Evolutionary conservation across 441 rosid species (phyloP).

Genomic region (Jatropha podagrica): DNA sequence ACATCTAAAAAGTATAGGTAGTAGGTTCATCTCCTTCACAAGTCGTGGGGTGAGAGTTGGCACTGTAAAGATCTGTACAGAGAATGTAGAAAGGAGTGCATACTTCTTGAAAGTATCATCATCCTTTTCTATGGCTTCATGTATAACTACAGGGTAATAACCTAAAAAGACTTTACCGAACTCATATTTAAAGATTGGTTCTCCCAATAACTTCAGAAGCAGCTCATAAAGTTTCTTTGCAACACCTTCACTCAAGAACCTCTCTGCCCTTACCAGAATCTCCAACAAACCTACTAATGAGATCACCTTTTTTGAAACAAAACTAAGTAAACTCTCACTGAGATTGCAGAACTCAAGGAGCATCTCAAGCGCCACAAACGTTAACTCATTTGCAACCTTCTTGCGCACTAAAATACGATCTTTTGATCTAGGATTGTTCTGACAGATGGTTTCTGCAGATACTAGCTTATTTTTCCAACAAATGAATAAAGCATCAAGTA

Average conservation of each 20-base stretch:
- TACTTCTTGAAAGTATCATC: conserved; percentile 49
- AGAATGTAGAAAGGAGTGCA: conserved; percentile 67
- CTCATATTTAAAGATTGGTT: conserved; percentile 86
- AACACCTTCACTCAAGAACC: conserved; percentile 53
- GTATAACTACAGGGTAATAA: conserved; percentile 75
- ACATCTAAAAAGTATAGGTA: conserved; percentile 74
- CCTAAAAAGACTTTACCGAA: conserved; percentile 83
- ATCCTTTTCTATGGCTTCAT: conserved; percentile 60
- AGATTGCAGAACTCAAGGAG: conserved; percentile 71
- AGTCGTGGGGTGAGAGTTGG: conserved; percentile 87
- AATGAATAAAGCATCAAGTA: conserved; percentile 69
- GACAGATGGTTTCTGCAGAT: conserved; percentile 40
- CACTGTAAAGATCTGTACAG: conserved; percentile 96
- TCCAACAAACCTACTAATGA: conserved; percentile 61
- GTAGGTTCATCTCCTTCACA: conserved; percentile 86
- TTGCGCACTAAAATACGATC: conserved; percentile 32
- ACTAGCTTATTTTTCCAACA: conserved; percentile 70
- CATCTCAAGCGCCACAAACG: conserved; percentile 74
- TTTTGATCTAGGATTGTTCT: conserved; percentile 38
- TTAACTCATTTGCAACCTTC: conserved; percentile 66
- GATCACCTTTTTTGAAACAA: conserved; percentile 68
- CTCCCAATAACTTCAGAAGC: conserved; percentile 89
- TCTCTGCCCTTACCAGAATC: conserved; percentile 80
- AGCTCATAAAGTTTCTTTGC: conserved; percentile 68
- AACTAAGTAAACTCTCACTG: conserved; percentile 96